Base-by-base conservation (phyloP, 495 filamentous ascomycete genomes). In the Polyplosphaeria fusca region DNA sequence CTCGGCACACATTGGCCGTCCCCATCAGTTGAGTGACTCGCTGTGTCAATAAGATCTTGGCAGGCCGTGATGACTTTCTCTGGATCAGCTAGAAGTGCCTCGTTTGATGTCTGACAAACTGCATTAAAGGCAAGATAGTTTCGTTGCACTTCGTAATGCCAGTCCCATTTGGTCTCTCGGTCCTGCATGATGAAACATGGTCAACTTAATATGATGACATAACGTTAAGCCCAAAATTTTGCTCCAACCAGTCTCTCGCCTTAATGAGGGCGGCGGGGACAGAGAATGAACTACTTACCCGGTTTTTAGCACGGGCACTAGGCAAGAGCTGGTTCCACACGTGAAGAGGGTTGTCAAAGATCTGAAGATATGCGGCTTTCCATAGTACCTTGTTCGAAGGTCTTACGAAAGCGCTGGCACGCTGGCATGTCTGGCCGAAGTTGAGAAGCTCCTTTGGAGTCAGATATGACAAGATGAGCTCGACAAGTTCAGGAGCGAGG, bases 341-440 rank as follows among this genome's bases (percentile, higher is more conserved):
- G 23, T 41, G 13, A n/a, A 47, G 53, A 3, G 61, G 61, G 37
- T 64, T 26, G 22, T 64, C 61, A 39, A 64, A 64, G 27, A 55
- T 20, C 9, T 64, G 61, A 0, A 60, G 38, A 43, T 56, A 62
- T 1, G 52, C 52, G 16, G 20, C 25, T 14, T 39, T 27, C 61
- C 61, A 64, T 2, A 64, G 45, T 7, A 64, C 12, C 25, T 60
- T 19, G 40, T 64, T 64, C 37, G 27, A 30, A 7, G 61, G 61
- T 7, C 32, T 44, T 16, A 56, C 56, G 49, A 55, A 64, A 32
- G 25, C 40, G n/a, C 48, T 46, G 30, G 61, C 61, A 9, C 27
- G 28, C 1, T 23, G 55, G 39, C 55, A 64, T 5, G 55, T 64
- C 25, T 30, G 26, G 18, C 55, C 61, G 25, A 64, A 64, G 20